Percentiles rank a stretch among this genome's conserved stretches.
phyloP scores from a whole-genome alignment of 352 stramenopile genomes.

The Pythium insidiosum region DNA sequence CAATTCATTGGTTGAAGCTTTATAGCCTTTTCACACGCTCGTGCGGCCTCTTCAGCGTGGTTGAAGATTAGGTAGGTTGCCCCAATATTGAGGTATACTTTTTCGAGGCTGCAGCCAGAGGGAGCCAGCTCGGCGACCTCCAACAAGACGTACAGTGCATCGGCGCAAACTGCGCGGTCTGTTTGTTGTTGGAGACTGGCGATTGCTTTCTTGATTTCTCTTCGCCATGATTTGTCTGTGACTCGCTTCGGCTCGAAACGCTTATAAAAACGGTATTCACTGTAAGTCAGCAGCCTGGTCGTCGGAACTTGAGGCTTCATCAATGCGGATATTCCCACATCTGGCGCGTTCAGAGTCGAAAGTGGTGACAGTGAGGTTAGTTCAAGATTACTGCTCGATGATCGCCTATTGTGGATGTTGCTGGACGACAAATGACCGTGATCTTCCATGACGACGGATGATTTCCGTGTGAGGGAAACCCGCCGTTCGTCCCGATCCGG shows the following conservation, averaged over 20 bases:
- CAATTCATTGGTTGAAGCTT: slow-evolving; percentile 23
- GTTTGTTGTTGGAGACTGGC: slow-evolving; percentile 19
- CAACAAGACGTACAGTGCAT: slow-evolving; percentile 49
- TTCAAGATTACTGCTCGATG: too few relatives aligned
- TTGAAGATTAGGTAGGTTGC: slow-evolving; percentile 48
- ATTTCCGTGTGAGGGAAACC: too few relatives aligned
- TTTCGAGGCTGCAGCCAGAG: slow-evolving; percentile 16
- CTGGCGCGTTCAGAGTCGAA: too few relatives aligned
- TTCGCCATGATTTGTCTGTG: slow-evolving; percentile 30
- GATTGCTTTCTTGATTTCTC: slow-evolving; percentile 17
- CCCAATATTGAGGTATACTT: slow-evolving; percentile 38
- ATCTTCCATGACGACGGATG: too few relatives aligned
- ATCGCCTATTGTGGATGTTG: too few relatives aligned
- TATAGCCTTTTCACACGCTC: slow-evolving; percentile 39
- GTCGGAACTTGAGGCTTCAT: slow-evolving; percentile 9
- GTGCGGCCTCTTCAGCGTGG: slow-evolving; percentile 38
- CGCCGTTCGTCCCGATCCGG: too few relatives aligned
- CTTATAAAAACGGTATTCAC: slow-evolving; percentile 42
- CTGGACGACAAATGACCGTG: too few relatives aligned
- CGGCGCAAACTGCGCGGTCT: slow-evolving; percentile 23
- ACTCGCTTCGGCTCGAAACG: slow-evolving; percentile 42
- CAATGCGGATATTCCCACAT: too few relatives aligned
- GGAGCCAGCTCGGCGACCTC: slow-evolving; percentile 43
- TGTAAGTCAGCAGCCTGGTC: slow-evolving; percentile 42
- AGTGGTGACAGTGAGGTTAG: too few relatives aligned